A percentile compares a stretch with the other conserved stretches of the same genome.
Evolutionary conservation across 129 eudicot species (phyloP).

Genomic region (Arctium lappa): DNA sequence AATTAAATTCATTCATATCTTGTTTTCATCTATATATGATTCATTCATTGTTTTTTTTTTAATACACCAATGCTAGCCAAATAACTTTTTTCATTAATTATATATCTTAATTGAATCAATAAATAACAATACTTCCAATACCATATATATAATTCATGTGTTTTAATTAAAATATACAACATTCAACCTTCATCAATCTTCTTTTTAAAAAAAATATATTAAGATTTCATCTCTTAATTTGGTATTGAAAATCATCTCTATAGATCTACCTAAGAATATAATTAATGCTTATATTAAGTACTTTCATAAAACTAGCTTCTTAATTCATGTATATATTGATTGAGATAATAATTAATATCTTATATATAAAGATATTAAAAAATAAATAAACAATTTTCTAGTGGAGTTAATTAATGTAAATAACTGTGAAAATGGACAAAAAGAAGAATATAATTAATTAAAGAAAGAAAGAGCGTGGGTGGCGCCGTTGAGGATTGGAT

Average conservation of each 20-base stretch:
- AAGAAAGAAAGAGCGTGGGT: constrained; percentile 29
- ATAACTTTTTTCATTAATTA: background rate
- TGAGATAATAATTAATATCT: too few species aligned
- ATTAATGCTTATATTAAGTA: background rate
- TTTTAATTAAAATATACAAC: background rate
- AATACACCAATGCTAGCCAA: background rate
- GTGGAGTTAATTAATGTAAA: background rate
- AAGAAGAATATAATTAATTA: constrained; percentile 21
- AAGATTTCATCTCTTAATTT: too few species aligned
- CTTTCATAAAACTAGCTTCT: too few species aligned
- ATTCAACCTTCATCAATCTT: too few species aligned
- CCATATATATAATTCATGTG: background rate
- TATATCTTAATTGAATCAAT: too few species aligned
- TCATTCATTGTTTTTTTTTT: too few species aligned
- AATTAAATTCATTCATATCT: background rate
- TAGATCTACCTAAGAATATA: background rate
- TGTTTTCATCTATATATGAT: background rate
- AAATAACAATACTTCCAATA: constrained; percentile 3
- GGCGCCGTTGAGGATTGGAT: constrained; percentile 60
- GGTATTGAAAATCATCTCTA: background rate
- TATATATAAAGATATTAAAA: too few species aligned
- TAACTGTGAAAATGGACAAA: constrained; percentile 18
- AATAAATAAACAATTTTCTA: too few species aligned
- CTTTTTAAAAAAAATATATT: too few species aligned
- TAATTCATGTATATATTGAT: too few species aligned